A percentile compares a stretch with the other conserved stretches of the same genome.
Conservation (phyloP, 495 filamentous ascomycete genomes). For the Recurvomyces mirabilis region DNA sequence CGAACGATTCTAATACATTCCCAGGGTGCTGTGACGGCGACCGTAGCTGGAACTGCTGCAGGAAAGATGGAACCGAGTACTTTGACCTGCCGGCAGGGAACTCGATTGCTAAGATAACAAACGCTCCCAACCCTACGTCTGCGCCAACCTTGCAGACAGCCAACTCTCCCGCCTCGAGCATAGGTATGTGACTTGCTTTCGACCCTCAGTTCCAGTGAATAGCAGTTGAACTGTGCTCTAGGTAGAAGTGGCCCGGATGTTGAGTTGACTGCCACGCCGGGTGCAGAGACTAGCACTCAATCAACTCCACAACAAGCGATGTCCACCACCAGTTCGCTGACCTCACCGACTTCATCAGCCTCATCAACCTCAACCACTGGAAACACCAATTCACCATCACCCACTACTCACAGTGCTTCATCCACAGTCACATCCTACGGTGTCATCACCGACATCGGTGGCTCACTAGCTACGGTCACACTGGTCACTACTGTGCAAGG, state of each 20-base stretch:
- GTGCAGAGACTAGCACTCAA: not conserved
- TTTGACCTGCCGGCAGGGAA: slow-evolving; percentile 9
- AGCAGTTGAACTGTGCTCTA: too few relatives aligned
- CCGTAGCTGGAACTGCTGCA: slow-evolving; percentile 17
- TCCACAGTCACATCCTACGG: not conserved
- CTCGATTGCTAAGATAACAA: slow-evolving; percentile 8
- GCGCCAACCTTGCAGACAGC: not conserved
- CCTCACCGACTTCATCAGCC: not conserved
- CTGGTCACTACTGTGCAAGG: not conserved
- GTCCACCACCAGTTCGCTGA: not conserved
- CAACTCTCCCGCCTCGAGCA: not conserved
- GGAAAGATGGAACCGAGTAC: slow-evolving; percentile 1
- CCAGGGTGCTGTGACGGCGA: slow-evolving; percentile 9
- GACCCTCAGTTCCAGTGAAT: too few relatives aligned
- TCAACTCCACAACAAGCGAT: not conserved
- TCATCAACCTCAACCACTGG: not conserved
- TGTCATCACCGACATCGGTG: slow-evolving; percentile 2
- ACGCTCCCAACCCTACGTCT: not conserved
- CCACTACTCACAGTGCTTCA: too few relatives aligned
- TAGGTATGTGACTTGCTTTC: too few relatives aligned
- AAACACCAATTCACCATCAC: not conserved
- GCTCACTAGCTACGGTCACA: not conserved
- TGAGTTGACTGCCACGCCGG: too few relatives aligned
- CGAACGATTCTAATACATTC: not conserved
- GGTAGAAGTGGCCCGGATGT: too few relatives aligned